phyloP scores from a whole-genome alignment of 1,284 basidiomycete genomes.

The Trichosporon inkin region DNA sequence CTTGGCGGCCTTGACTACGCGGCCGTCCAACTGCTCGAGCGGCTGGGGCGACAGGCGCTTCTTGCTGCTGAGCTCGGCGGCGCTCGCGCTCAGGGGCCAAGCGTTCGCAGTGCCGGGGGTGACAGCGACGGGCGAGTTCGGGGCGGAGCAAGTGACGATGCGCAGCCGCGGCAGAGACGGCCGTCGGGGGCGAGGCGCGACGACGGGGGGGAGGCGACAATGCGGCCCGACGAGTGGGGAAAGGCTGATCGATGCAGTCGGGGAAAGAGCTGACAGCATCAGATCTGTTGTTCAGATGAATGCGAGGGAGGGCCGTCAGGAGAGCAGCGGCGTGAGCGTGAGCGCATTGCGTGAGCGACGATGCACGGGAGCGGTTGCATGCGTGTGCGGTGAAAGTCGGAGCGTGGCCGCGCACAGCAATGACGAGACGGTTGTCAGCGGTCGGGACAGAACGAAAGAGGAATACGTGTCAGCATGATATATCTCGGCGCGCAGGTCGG shows the following conservation, averaged over 20 bases:
- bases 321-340: background rate
- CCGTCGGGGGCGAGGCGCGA: background rate
- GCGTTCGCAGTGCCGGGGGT: background rate
- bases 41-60: slow-evolving; percentile 5
- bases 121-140: background rate
- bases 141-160: slow-evolving; percentile 2
- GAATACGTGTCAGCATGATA: slow-evolving; percentile 4
- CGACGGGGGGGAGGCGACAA: background rate
- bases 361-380: background rate
- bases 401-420: too few relatives aligned
- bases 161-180: slow-evolving; percentile 1
- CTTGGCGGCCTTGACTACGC: background rate
- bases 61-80: slow-evolving; percentile 1
- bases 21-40: background rate
- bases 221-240: slow-evolving; percentile 7
- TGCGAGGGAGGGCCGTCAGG: background rate
- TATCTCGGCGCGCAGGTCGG: background rate
- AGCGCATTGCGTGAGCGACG: slow-evolving; percentile 1
- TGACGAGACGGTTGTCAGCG: background rate
- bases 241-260: slow-evolving; percentile 7
- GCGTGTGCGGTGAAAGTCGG: background rate
- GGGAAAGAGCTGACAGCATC: slow-evolving; percentile 7
- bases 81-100: slow-evolving; percentile 3
- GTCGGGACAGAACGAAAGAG: background rate
- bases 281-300: slow-evolving; percentile 1